phyloP scores from a whole-genome alignment of 768 basidiomycete genomes.

The Russula sp. region DNA sequence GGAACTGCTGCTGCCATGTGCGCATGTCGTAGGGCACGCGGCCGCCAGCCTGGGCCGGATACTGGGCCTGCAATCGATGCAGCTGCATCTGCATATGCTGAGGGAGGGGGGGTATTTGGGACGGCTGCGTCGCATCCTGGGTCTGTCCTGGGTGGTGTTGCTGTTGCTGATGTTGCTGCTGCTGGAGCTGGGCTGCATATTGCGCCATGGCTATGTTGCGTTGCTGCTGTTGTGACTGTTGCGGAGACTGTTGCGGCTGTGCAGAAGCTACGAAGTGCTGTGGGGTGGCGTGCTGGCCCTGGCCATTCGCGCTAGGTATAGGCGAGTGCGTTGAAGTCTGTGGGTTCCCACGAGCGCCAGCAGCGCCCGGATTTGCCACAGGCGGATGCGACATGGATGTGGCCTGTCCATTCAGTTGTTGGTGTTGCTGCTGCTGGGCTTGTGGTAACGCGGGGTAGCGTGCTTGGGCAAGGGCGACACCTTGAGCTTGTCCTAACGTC shows the following conservation, averaged over 20 bases:
- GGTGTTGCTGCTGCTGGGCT: constrained; percentile 22
- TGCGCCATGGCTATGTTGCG: constrained; percentile 5
- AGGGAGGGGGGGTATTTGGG: constrained; percentile 24
- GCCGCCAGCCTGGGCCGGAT: constrained; percentile 22
- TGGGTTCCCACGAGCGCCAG: constrained; percentile 9
- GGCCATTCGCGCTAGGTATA: constrained; percentile 19
- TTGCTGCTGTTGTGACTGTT: constrained; percentile 15
- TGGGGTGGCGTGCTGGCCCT: constrained; percentile 21
- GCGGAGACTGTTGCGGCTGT: constrained; percentile 15
- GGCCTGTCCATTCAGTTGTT: constrained; percentile 25
- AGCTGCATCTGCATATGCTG: constrained; percentile 23
- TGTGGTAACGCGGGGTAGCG: constrained; percentile 13
- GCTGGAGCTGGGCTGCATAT: constrained; percentile 2
- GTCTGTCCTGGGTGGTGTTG: constrained; percentile 22
- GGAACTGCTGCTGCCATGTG: background rate
- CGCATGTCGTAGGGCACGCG: constrained; percentile 1
- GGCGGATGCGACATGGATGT: constrained; percentile 24
- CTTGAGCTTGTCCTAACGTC: constrained; percentile 10
- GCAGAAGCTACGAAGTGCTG: constrained; percentile 9
- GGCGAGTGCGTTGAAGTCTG: constrained; percentile 20
- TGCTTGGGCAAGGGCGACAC: background rate
- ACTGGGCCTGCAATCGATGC: constrained; percentile 15
- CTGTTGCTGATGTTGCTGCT: constrained; percentile 18
- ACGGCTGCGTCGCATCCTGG: constrained; percentile 25
- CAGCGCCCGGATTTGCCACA: constrained; percentile 11